Evolutionary conservation across 768 basidiomycete genomes (phyloP).

Genomic region (Mycena indigotica): DNA sequence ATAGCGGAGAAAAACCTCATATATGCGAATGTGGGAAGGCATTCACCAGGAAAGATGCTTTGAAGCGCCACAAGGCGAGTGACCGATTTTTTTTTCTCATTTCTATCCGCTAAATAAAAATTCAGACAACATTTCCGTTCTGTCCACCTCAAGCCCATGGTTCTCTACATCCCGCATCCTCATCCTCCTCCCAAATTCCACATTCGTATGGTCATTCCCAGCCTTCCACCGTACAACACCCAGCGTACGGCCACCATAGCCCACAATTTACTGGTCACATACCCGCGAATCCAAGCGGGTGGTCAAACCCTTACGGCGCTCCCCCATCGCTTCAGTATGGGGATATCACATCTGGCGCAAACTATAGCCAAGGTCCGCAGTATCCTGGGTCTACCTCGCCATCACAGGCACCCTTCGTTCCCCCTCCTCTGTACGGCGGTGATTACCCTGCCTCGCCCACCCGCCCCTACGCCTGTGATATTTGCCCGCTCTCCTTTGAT

Average conservation of each 20-base stretch:
- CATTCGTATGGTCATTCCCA: background rate
- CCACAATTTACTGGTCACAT: background rate
- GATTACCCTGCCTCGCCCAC: slow-evolving; percentile 59
- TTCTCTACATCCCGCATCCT: background rate
- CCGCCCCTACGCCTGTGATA: slow-evolving; percentile 65
- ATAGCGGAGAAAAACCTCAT: slow-evolving; percentile 64
- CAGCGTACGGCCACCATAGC: background rate
- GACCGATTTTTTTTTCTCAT: background rate
- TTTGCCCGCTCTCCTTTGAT: slow-evolving; percentile 82
- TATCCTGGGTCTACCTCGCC: background rate
- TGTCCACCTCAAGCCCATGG: slow-evolving; percentile 19
- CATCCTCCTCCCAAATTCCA: slow-evolving; percentile 1
- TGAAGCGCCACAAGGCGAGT: slow-evolving; percentile 62
- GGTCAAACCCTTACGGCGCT: background rate
- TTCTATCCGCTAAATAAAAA: too few relatives aligned
- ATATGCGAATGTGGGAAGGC: slow-evolving; percentile 65
- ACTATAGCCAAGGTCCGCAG: background rate
- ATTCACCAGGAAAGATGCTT: slow-evolving; percentile 62
- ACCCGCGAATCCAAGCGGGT: background rate
- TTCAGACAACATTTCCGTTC: slow-evolving; percentile 19
- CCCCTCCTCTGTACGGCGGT: slow-evolving; percentile 8
- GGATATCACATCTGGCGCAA: background rate
- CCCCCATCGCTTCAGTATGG: too few relatives aligned
- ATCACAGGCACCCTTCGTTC: slow-evolving; percentile 7
- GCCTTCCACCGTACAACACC: background rate